Evolutionary conservation across 2,329 filamentous ascomycete species (phyloP).

Genomic region (Alternaria sp.): DNA sequence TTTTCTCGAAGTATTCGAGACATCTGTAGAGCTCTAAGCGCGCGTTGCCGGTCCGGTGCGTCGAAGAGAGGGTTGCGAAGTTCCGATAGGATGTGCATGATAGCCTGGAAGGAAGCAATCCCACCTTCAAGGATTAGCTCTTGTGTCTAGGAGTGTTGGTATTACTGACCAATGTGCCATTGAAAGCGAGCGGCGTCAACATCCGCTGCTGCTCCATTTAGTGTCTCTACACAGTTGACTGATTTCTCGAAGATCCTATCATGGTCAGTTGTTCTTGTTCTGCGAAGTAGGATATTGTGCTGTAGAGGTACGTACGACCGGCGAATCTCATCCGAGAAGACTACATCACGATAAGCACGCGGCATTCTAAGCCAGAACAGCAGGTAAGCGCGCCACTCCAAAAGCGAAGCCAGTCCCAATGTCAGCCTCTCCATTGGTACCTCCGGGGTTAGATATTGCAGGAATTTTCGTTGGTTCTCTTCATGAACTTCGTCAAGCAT

Average conservation of each 20-base stretch:
- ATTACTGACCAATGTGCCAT: constrained; percentile 48
- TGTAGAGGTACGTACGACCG: constrained; percentile 38
- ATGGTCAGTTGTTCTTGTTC: constrained; percentile 1
- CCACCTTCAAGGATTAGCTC: constrained; percentile 33
- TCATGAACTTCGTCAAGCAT: constrained; percentile 48
- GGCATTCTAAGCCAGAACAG: constrained; percentile 53
- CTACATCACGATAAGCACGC: constrained; percentile 45
- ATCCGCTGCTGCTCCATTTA: constrained; percentile 47
- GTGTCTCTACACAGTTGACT: constrained; percentile 48
- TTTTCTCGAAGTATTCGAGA: constrained; percentile 44
- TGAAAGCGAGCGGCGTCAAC: constrained; percentile 48
- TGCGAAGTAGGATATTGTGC: not conserved
- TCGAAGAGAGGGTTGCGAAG: constrained; percentile 49
- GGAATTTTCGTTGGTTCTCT: constrained; percentile 43
- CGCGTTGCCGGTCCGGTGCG: constrained; percentile 46
- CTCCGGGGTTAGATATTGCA: constrained; percentile 42
- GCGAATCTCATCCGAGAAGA: constrained; percentile 47
- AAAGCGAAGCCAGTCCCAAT: constrained; percentile 41
- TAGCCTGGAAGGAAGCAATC: constrained; percentile 47
- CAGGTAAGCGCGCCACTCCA: constrained; percentile 50
- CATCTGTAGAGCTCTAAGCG: constrained; percentile 44
- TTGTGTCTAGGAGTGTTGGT: not conserved
- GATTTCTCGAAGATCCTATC: constrained; percentile 50
- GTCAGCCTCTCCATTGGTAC: constrained; percentile 44
- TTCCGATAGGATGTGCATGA: constrained; percentile 52